Conservation (phyloP, 805 yeast species). For the Metschnikowia continentalis region DNA sequence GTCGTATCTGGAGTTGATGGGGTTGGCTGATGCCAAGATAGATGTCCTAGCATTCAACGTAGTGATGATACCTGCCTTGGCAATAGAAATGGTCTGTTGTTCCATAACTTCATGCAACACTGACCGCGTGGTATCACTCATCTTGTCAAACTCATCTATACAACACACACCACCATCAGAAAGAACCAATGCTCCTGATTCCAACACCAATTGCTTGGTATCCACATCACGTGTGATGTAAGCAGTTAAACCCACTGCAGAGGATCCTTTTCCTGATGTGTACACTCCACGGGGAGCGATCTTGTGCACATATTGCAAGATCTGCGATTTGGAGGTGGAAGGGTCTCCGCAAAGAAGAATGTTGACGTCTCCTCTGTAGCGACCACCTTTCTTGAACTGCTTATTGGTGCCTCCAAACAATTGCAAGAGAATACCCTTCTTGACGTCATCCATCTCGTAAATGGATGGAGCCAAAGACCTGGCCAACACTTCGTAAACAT, state of each 20-base stretch:
- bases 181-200: constrained; percentile 91
- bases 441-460: constrained; percentile 93
- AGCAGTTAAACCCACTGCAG: constrained; percentile 98
- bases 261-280: constrained; percentile 97
- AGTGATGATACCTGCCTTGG: constrained; percentile 97
- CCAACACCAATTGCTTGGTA: constrained; percentile 88
- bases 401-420: constrained; percentile 95
- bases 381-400: constrained; percentile 81
- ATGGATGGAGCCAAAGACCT: constrained; percentile 96
- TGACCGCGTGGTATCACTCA: constrained; percentile 91
- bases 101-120: constrained; percentile 99
- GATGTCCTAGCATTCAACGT: constrained; percentile 96
- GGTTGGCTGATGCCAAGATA: constrained; percentile 93
- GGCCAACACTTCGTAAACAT: constrained; percentile 79
- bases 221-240: constrained; percentile 93
- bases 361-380: constrained; percentile 94
- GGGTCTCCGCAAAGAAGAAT: constrained; percentile 95
- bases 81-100: constrained; percentile 96
- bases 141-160: constrained; percentile 97
- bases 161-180: constrained; percentile 99
- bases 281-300: constrained; percentile 97
- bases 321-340: constrained; percentile 93
- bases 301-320: constrained; percentile 91
- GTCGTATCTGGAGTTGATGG: constrained; percentile 91
- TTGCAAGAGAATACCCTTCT: constrained; percentile 89